Evolutionary conservation across 2,329 filamentous ascomycete species (phyloP), one percentile per base, ranked within the genome.

Genomic region (Diplocarpon rosae): DNA sequence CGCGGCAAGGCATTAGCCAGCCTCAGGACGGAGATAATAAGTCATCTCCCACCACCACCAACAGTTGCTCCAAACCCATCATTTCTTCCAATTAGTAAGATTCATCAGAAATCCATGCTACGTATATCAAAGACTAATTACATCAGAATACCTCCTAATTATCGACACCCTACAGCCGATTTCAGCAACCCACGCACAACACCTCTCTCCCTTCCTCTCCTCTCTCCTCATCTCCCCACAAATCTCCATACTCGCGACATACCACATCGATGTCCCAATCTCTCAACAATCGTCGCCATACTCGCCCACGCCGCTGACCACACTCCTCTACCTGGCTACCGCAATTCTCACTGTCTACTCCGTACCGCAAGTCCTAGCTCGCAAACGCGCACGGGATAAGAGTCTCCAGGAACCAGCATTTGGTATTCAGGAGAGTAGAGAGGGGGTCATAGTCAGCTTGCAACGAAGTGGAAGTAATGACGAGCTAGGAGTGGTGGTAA

Each of bases 301-400:
- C 63, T 67, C 75, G 14, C 86, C 88, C 1, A 67, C 77, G 24
- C 78, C 87, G 0, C 70, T 93, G 11, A 79, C 79, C 1, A 68
- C 88, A 1, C 70, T 96, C 16, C 76, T 73, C 37, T 93, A 93
- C 64, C 78, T 95, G 46, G 85, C 89, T n/a, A 98, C 92, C 3
- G 82, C 87, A 3, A 75, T 96, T 42, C 72, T 96, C 47, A 79
- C 76, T 4, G 70, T 85, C 0, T 78, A 82, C 32, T 84, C 79
- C 12, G 72, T 95, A 32, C 68, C 77, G 7, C 87, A 95, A 54
- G 75, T 85, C 35, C 71, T 92, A 5, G 78, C 80, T 27, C 72
- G 75, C 31, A 87, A 87, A 60, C 75, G 73, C n/a, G 88, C 90
- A 3, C 72, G 74, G 9, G 80, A 92, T 62, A 75, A 83, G 46